Evolutionary conservation across 2,329 filamentous ascomycete species (phyloP), one percentile per base, ranked within the genome.

Genomic region (Xylariaceae sp.): DNA sequence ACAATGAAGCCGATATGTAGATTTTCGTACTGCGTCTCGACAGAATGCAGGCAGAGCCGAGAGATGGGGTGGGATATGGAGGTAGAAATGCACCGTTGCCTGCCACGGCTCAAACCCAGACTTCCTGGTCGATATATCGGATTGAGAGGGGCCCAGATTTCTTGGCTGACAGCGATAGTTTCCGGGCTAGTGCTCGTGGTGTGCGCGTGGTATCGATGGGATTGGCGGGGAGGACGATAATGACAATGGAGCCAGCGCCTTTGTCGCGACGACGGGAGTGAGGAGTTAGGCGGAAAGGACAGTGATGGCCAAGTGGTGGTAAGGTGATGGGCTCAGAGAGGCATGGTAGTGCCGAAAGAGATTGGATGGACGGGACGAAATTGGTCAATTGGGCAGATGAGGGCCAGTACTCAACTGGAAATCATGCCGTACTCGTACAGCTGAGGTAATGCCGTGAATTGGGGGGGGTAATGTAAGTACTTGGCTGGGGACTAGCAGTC

Each of bases 161-260:
- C 33, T 38, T 40, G 47, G 42, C 38, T 31, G 42, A 42, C 28
- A 40, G n/a, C 17, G 17, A 50, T 45, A 48, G 46, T 56, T 50
- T 57, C 60, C 57, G 50, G 53, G 57, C 51, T 47, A 46, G 50
- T 54, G 50, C 45, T 31, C 45, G 44, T 55, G 53, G 47, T 43
- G 50, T 54, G 50, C 45, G 34, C 45, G 44, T 55, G 53, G 47
- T 43, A n/a, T 39, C 13, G 49, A 56, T 28, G 22, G 22, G 7
- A 28, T 28, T 7, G 7, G 22, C 22, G 22, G 22, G 22, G 46
- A 55, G 44, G 22, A 48, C 62, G 61, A 61, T 60, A 59, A 60
- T 59, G 58, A 48, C 42, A 48, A 43, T 18, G 59, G 61, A 62
- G 58, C 63, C 61, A 65, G 63, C 63, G 60, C 62, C 59, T 65